Evolutionary conservation across 2,329 filamentous ascomycete species (phyloP), one percentile per base, ranked within the genome.

Genomic region (Cladosporium sp.): DNA sequence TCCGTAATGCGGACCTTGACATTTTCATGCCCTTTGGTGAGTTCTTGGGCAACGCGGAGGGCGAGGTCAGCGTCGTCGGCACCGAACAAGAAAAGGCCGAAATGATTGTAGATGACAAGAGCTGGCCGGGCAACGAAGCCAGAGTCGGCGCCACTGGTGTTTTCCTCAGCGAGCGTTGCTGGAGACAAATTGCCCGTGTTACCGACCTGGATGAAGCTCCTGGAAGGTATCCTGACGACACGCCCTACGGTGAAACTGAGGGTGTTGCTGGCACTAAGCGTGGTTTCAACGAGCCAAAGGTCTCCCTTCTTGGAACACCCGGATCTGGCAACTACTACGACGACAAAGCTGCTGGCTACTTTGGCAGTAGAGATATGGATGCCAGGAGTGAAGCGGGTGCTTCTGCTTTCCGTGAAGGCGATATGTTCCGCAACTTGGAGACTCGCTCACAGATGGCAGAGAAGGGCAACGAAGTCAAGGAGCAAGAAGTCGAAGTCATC

Each of bases 391-490:
- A 99, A 45, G 91, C 92, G 7, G 92, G 91, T 3, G 86, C 80
- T 2, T 96, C 92, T n/a, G 90, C 89, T 5, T 86, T 96, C 65
- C 88, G 91, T 42, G 88, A 82, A 47, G 91, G 93, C 7, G 93
- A 99, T 67, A 96, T 99, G 92, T 99, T 99, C 78, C 89, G 90
- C 64, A 96, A 96, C 62, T 78, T 97, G 7, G 92, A 97, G 60
- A 96, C 92, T 6, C 83, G 89, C 56, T 88, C 95, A 66, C 88
- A 96, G 66, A 89, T 99, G 82, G 89, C 92, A 0, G 92, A 97
- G 71, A 92, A 95, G 59, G 89, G 89, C 54, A 95, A 96, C 58
- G 89, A 95, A 59, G 89, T 92, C 70, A 84, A 88, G 13, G 81
- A 96, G 71, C 83, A 88, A 53, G 92, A 96, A 69, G 88, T 99